Evolutionary conservation across 371 early-diverging fungal species (phyloP), one percentile per base, ranked within the genome.

Genomic region (Funneliformis caledonium): DNA sequence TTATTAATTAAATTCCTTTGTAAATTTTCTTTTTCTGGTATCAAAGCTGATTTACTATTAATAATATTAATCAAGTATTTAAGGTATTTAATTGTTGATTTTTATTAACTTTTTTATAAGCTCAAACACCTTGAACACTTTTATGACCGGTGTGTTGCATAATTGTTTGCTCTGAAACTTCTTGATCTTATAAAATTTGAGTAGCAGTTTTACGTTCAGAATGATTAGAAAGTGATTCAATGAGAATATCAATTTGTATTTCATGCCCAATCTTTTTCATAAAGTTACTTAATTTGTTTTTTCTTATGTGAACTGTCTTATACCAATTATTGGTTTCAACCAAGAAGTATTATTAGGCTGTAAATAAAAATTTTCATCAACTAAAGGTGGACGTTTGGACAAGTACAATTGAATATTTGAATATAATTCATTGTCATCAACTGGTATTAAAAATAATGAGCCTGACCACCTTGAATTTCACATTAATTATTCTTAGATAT

Each of bases 201-300:
- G 31, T 48, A 22, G 50, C 72, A 72, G 68, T 3, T 48, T 72
- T 72, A 12, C 1, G 22, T 45, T 5, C 31, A 50, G 72, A 72
- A 72, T 72, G 50, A 22, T 72, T 72, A 12, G 72, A 48, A 33
- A 72, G 42, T 45, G 22, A 72, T 50, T 72, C 42, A 50, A 56
- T 22, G 22, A 22, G 26, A 33, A 48, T 50, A 48, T 47, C 48
- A 72, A 72, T 50, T 16, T 69, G 26, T 1, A 43, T 69, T 31
- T 14, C 14, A 37, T 26, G 8, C 37, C 43, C 33, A 67, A 67
- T 67, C n/a, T 70, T 45, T 45, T 48, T 70, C 48, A 47, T 50
- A 26, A 72, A 72, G 22, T 50, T 72, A 10, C 19, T 12, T 72
- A 72, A 45, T 47, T 42, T 72, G 12, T 47, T 72, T 48, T 33